Evolutionary conservation across 257 asterid genomes (phyloP), one percentile per base, ranked within the genome.

Genomic region (Oldenlandia corymbosa): DNA sequence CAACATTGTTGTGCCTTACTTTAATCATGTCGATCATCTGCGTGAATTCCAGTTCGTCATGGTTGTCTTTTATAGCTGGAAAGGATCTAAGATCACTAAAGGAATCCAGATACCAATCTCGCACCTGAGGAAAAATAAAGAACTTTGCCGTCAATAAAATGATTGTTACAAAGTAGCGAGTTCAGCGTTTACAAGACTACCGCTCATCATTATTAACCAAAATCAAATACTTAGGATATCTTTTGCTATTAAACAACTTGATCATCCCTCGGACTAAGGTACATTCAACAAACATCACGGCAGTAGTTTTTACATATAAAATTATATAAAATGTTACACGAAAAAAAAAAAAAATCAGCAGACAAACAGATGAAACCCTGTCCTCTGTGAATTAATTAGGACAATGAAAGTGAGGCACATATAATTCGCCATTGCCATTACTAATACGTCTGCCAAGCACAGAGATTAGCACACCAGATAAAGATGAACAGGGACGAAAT

Each of bases 81-180:
- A 85, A 87, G 53, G 95, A 83, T 77, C 91, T 78, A 50, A 92
- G 86, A 34, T 92, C 97, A 37, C 93, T 95, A 78, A 92, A 92
- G 48, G 98, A 92, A 69, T 92, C 98, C 81, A 92, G 71, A 65
- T 92, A 92, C 98, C 98, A 92, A 78, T 92, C 95, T 48, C 95
- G 71, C 18, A 79, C 83, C 83, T 78, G 36, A 14, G 41, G 34
- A 36, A 32, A 24, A 51, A 52, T n/a, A 5, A 13, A 21, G 18
- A 2, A 20, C n/a, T 9, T 34, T 61, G 52, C 32, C n/a, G 42
- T 2, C 16, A 4, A 34, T 16, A 4, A 18, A 34, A 39, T 23
- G 0, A n/a, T 12, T 6, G 20, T 60, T 23, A 9, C n/a, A 11
- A 60, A 60, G 11, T 31, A 1, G 10, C 7, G 39, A 13, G 58